Evolutionary conservation across 192 early-diverging fungal genomes (phyloP), one percentile per base, ranked within the genome.

Genomic region (Phycomyces blakesleeanus): DNA sequence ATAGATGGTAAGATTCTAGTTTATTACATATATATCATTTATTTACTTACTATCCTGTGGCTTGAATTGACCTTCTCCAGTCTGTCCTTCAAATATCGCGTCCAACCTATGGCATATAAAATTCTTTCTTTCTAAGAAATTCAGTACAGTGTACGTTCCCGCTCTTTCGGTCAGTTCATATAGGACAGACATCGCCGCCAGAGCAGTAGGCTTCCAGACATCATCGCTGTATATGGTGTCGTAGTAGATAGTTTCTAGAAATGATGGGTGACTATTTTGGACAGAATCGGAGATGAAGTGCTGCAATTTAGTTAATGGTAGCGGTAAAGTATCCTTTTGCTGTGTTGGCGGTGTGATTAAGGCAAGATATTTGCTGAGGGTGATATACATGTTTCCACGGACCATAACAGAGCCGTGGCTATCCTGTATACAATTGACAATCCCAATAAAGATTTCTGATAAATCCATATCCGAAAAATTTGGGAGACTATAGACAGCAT

Each of bases 181-280:
- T n/a, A 98, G 69, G 0, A 86, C 85, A 57, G 89, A 86, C 29
- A 98, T 76, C 4, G 89, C 73, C 1, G 83, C 81, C 59, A 94
- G 93, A 0, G 96, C 90, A 6, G 92, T 85, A 5, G 92, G 90
- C 59, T 93, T 90, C 86, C 91, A 93, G 6, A 90, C 84, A 42
- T 85, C 85, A 29, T 83, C 81, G 7, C 87, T 89, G 65, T 93
- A 89, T 1, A 84, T 84, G 0, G 94, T 94, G 72, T 98, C 96
- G 5, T 80, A 75, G 59, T 88, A 87, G 11, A 91, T 73, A 0
- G 83, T 64, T 56, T 92, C 91, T n/a, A 95, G 38, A 5, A 63
- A 14, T 2, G 21, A 18, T 24, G 93, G 89, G 14, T 91, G 85
- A 40, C 79, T 67, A 2, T 76, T 69, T 24, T 77, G 63, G 2